A percentile compares a stretch with the other conserved stretches of the same genome.
Conservation (phyloP, 1,284 basidiomycete genomes). For the Vanrija pseudolonga region DNA sequence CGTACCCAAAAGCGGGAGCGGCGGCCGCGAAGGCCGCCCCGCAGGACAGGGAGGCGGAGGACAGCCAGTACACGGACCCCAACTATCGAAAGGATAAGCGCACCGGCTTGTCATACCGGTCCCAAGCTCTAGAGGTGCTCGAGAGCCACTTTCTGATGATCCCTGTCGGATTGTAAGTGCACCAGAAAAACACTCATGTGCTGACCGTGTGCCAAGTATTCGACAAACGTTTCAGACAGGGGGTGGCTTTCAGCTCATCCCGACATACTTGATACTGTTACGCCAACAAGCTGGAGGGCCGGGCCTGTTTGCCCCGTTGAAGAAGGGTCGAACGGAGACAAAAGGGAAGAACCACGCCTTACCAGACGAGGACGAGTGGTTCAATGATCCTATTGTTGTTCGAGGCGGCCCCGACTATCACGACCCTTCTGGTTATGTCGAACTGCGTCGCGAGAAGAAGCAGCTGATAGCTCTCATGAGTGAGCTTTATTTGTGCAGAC, state of each 20-base stretch:
- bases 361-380: background rate
- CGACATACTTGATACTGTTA: constrained; percentile 25
- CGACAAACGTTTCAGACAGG: constrained; percentile 7
- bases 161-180: constrained; percentile 20
- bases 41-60: constrained; percentile 6
- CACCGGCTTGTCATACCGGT: background rate
- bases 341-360: constrained; percentile 50
- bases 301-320: constrained; percentile 10
- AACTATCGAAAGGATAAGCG: constrained; percentile 17
- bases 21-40: constrained; percentile 1
- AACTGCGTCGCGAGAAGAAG: background rate
- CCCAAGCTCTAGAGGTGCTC: background rate
- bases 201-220: constrained; percentile 22
- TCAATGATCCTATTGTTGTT: too few relatives aligned
- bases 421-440: too few relatives aligned
- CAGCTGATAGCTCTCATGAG: constrained; percentile 10
- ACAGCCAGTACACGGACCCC: constrained; percentile 13
- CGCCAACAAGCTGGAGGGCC: constrained; percentile 14
- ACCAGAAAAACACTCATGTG: too few relatives aligned
- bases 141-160: constrained; percentile 2
- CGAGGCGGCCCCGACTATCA: too few relatives aligned
- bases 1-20: constrained; percentile 28
- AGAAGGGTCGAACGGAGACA: constrained; percentile 18
- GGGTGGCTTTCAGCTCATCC: constrained; percentile 21
- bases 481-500: background rate